phyloP scores from a whole-genome alignment of 1,284 basidiomycete genomes.

The Cryptococcus depauperatus region DNA sequence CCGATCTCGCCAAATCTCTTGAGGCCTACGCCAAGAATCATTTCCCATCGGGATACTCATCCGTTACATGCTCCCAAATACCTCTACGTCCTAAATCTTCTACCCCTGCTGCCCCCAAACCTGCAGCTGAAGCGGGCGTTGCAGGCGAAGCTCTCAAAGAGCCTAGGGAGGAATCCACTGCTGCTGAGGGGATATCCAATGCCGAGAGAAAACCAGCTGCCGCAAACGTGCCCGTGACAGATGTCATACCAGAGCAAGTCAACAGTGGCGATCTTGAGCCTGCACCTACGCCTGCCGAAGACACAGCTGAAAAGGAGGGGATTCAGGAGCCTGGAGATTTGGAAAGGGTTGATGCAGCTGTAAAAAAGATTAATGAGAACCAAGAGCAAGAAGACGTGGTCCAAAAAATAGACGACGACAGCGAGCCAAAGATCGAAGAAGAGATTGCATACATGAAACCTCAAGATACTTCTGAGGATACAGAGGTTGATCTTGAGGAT shows the following conservation, averaged over 20 bases:
- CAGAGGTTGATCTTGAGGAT: conserved; percentile 1
- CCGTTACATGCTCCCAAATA: conserved; percentile 53
- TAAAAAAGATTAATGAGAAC: conserved; percentile 23
- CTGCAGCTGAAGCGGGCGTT: too few relatives aligned
- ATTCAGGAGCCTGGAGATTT: conserved; percentile 26
- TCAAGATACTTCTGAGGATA: conserved; percentile 7
- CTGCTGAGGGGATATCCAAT: neutral
- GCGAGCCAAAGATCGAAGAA: conserved; percentile 11
- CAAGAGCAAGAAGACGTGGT: conserved; percentile 16
- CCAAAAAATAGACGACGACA: conserved; percentile 8
- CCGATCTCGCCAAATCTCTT: conserved; percentile 59
- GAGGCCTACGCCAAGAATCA: conserved; percentile 67
- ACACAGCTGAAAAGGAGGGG: conserved; percentile 19
- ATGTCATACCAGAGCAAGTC: conserved; percentile 26
- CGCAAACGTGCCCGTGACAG: conserved; percentile 13
- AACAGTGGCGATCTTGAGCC: conserved; percentile 25
- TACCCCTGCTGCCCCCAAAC: conserved; percentile 5
- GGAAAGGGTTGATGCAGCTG: conserved; percentile 25
- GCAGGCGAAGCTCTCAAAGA: conserved; percentile 1
- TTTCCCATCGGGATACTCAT: conserved; percentile 62
- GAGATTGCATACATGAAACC: conserved; percentile 6
- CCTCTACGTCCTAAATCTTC: conserved; percentile 19
- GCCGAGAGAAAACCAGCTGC: conserved; percentile 2
- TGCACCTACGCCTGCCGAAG: conserved; percentile 20
- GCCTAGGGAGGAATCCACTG: neutral